Evolutionary conservation across 2,329 filamentous ascomycete species (phyloP).

Genomic region (Talaromyces islandicus): DNA sequence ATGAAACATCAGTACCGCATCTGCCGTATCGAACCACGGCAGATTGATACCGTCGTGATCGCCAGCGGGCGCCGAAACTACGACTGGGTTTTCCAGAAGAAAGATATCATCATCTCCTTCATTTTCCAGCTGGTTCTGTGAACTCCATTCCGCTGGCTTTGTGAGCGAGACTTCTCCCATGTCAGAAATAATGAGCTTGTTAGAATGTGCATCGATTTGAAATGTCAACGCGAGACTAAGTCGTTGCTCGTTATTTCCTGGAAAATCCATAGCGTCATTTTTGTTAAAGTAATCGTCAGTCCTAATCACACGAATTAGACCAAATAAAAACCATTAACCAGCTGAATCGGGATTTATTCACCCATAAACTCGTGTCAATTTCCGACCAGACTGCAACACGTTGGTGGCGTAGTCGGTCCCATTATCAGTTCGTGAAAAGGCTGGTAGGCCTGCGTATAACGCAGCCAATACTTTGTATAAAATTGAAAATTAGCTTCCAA

Average conservation of each 20-base stretch:
- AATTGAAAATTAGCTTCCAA: background rate
- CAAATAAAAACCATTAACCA: background rate
- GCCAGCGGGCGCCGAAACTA: constrained; percentile 1
- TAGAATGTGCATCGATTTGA: background rate
- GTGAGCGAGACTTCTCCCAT: background rate
- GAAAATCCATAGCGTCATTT: background rate
- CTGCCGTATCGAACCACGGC: constrained; percentile 7
- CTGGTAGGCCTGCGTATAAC: constrained; percentile 2
- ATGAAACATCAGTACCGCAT: constrained; percentile 5
- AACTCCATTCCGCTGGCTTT: background rate
- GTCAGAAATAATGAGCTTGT: constrained; percentile 2
- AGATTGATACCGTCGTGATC: constrained; percentile 4
- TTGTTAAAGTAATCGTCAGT: background rate
- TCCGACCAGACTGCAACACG: background rate
- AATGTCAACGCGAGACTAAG: background rate
- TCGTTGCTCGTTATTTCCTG: background rate
- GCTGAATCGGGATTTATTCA: background rate
- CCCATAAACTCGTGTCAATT: constrained; percentile 7
- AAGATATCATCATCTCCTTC: background rate
- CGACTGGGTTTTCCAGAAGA: background rate
- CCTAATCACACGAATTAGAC: background rate
- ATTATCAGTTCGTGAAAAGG: constrained; percentile 4
- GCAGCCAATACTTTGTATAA: constrained; percentile 1
- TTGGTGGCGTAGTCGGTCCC: constrained; percentile 2
- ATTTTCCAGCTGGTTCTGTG: background rate